These are phyloP conservation scores for Yamadazyma spencermartinsiae DNA, from an alignment of 1,139 yeast genomes.

Conservation along the genomic window DNA sequence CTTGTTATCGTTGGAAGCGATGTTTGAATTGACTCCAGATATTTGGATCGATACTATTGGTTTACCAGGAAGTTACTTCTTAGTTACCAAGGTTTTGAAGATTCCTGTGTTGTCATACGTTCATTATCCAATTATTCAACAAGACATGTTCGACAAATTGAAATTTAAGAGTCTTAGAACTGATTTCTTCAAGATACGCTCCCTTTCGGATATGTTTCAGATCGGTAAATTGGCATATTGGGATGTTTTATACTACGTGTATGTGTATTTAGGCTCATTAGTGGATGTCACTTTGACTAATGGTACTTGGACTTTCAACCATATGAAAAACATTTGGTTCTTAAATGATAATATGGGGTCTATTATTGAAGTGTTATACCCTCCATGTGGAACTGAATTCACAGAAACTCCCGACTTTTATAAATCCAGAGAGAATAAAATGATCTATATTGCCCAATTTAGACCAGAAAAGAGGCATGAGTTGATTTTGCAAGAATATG, in stretches of 20 bases:
- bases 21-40: slow-evolving; percentile 73
- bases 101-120: slow-evolving; percentile 85
- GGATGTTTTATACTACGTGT: slow-evolving; percentile 61
- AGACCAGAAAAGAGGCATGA: slow-evolving; percentile 93
- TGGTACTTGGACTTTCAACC: slow-evolving; percentile 89
- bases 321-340: slow-evolving; percentile 64
- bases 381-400: slow-evolving; percentile 77
- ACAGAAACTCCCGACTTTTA: slow-evolving; percentile 20
- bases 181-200: slow-evolving; percentile 15
- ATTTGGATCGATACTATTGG: slow-evolving; percentile 96
- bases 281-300: slow-evolving; percentile 72
- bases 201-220: slow-evolving; percentile 23
- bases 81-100: slow-evolving; percentile 52
- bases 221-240: slow-evolving; percentile 66
- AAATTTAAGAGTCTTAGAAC: slow-evolving; percentile 28
- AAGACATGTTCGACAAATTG: slow-evolving; percentile 75
- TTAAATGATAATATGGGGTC: slow-evolving; percentile 25
- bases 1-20: slow-evolving; percentile 68
- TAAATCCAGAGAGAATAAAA: slow-evolving; percentile 47
- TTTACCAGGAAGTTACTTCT: slow-evolving; percentile 73
- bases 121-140: slow-evolving; percentile 90
- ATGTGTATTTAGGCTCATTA: slow-evolving; percentile 64
- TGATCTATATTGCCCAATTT: slow-evolving; percentile 87
- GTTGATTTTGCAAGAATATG: slow-evolving; percentile 64
- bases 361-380: slow-evolving; percentile 60